These are phyloP conservation scores for Kwoniella mangroviensis DNA, from an alignment of 768 basidiomycete genomes.

Conservation along the genomic window DNA sequence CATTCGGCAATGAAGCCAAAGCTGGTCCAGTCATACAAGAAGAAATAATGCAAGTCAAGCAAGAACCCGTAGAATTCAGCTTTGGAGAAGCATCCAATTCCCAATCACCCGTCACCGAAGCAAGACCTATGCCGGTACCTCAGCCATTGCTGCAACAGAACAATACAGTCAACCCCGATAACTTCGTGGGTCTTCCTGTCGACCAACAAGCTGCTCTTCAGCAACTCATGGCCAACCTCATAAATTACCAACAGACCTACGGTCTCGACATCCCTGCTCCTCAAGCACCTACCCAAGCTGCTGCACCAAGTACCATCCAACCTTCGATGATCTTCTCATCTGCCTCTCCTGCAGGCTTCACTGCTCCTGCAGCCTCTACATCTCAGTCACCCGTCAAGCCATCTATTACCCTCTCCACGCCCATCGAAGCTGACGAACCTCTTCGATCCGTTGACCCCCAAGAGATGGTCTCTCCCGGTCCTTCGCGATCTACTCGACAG, in stretches of 20 bases:
- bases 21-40: constrained; percentile 2
- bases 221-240: constrained; percentile 42
- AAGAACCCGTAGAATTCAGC: constrained; percentile 45
- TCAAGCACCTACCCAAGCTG: not conserved
- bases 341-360: not conserved
- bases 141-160: constrained; percentile 14
- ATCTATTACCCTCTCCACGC: constrained; percentile 5
- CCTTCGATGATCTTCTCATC: constrained; percentile 37
- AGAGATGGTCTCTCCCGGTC: constrained; percentile 20
- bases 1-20: constrained; percentile 22
- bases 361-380: constrained; percentile 6
- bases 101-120: constrained; percentile 19
- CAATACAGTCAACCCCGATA: not conserved
- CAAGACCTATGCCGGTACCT: constrained; percentile 19
- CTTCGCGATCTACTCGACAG: constrained; percentile 23
- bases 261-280: constrained; percentile 27
- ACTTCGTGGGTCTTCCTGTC: constrained; percentile 33
- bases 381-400: constrained; percentile 6
- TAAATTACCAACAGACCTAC: constrained; percentile 40
- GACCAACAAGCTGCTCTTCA: constrained; percentile 48
- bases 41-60: constrained; percentile 35
- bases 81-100: constrained; percentile 24
- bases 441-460: constrained; percentile 38
- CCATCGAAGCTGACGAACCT: constrained; percentile 29
- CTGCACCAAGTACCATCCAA: constrained; percentile 27